These are phyloP conservation scores for Grosmannia huntii DNA, from an alignment of 2,329 filamentous ascomycete species.

Conservation along the genomic window DNA sequence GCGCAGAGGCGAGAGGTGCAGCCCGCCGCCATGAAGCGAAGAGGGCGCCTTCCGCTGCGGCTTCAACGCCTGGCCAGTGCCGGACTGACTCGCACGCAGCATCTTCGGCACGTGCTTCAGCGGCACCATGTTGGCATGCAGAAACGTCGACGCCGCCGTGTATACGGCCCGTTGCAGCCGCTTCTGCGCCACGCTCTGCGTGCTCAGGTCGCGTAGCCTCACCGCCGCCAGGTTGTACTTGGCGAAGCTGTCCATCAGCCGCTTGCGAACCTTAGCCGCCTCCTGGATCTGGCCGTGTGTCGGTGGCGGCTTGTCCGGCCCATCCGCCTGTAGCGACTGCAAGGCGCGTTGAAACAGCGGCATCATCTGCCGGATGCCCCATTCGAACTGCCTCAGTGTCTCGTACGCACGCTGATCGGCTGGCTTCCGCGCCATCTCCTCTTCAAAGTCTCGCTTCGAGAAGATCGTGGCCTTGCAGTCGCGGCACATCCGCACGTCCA, in stretches of 20 bases:
- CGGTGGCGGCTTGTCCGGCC: constrained; percentile 26
- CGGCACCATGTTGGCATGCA: constrained; percentile 84
- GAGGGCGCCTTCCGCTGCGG: constrained; percentile 18
- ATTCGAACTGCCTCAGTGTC: constrained; percentile 75
- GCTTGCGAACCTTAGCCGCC: constrained; percentile 78
- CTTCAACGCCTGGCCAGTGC: neutral
- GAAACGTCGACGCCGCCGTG: constrained; percentile 65
- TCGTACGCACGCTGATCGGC: constrained; percentile 70
- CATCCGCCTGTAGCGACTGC: constrained; percentile 49
- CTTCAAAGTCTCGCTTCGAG: constrained; percentile 61
- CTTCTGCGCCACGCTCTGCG: constrained; percentile 57
- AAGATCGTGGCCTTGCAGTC: constrained; percentile 60
- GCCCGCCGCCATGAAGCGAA: constrained; percentile 10
- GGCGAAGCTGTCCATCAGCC: constrained; percentile 75
- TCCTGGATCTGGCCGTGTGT: constrained; percentile 62
- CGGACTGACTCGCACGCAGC: constrained; percentile 31
- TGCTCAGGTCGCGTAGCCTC: constrained; percentile 66
- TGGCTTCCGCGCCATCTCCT: constrained; percentile 53
- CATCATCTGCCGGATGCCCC: constrained; percentile 68
- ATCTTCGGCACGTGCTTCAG: constrained; percentile 62
- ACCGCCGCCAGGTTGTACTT: constrained; percentile 78
- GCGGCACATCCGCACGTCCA: constrained; percentile 85
- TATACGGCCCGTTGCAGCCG: constrained; percentile 73
- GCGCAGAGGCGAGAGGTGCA: constrained; percentile 27
- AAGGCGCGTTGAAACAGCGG: constrained; percentile 76